Conservation (phyloP, 2,329 filamentous ascomycete species). For the Aschersonia sp. region DNA sequence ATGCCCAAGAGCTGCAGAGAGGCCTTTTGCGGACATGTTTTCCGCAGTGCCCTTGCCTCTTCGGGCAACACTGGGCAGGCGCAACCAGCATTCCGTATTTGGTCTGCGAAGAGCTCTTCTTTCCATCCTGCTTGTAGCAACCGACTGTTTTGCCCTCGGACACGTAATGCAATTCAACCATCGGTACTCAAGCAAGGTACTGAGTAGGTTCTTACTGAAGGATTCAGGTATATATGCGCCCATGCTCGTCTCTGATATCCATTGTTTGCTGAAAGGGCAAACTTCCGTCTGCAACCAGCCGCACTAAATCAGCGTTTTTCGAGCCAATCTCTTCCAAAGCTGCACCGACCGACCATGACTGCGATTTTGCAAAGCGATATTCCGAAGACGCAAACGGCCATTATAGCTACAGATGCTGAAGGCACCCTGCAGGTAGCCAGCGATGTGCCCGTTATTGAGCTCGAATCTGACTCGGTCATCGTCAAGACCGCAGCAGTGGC, state of each 20-base stretch:
- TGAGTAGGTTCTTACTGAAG: no score
- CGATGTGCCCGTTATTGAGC: not conserved
- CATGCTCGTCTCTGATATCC: no score
- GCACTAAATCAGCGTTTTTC: not conserved
- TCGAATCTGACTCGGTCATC: not conserved
- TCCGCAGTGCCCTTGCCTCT: not conserved
- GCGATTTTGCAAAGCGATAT: not conserved
- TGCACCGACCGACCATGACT: not conserved
- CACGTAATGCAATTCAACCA: no score
- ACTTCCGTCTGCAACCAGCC: not conserved
- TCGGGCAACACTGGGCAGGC: not conserved
- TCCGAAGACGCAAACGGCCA: not conserved
- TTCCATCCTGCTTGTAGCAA: no score
- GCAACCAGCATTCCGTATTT: not conserved
- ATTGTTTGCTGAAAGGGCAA: not conserved
- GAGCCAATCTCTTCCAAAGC: not conserved
- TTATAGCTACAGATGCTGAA: not conserved
- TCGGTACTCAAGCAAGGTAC: no score
- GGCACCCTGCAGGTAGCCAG: not conserved
- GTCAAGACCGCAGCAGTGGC: conserved; percentile 9
- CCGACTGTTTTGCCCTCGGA: no score
- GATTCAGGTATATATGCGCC: no score
- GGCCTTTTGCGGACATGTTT: not conserved
- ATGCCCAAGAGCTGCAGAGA: not conserved
- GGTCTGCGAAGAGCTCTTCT: not conserved